Evolutionary conservation across 2,329 filamentous ascomycete genomes (phyloP).

Genomic region (Herpotrichia juniperi): DNA sequence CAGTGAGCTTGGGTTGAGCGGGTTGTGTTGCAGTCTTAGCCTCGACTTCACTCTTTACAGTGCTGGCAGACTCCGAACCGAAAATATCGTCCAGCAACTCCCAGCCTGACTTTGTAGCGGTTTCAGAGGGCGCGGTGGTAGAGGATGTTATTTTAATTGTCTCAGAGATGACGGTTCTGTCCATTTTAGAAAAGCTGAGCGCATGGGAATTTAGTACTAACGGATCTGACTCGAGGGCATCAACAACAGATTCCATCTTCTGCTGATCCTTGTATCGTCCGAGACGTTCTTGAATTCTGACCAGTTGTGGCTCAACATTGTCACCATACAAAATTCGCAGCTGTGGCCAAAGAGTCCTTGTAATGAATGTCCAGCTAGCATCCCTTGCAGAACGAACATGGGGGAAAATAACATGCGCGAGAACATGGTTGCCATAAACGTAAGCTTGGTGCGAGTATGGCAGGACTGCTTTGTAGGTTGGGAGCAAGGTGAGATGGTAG

Average conservation of each 20-base stretch:
- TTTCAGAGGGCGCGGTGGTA: conserved; percentile 26
- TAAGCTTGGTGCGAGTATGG: conserved; percentile 78
- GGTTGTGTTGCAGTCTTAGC: conserved; percentile 21
- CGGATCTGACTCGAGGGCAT: conserved; percentile 55
- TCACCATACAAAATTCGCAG: conserved; percentile 81
- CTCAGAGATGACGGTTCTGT: conserved; percentile 19
- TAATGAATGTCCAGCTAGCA: conserved; percentile 72
- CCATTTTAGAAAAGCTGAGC: conserved; percentile 13
- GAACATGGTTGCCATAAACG: conserved; percentile 67
- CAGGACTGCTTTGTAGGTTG: conserved; percentile 73
- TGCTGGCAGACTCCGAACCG: conserved; percentile 28
- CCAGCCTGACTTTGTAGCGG: conserved; percentile 32
- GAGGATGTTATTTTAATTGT: conserved; percentile 25
- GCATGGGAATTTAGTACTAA: conserved; percentile 15
- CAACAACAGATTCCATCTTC: conserved; percentile 64
- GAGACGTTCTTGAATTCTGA: conserved; percentile 88
- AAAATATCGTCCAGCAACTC: conserved; percentile 38
- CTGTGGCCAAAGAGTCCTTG: conserved; percentile 80
- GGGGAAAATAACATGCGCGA: conserved; percentile 73
- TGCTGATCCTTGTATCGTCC: conserved; percentile 74
- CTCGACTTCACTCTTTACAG: conserved; percentile 18
- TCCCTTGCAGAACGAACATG: conserved; percentile 74
- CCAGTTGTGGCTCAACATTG: conserved; percentile 93
- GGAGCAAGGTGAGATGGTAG: conserved; percentile 75
- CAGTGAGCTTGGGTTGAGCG: conserved; percentile 31